These are phyloP conservation scores for Lachnellula arida DNA, from an alignment of 2,329 filamentous ascomycete genomes.

Conservation along the genomic window DNA sequence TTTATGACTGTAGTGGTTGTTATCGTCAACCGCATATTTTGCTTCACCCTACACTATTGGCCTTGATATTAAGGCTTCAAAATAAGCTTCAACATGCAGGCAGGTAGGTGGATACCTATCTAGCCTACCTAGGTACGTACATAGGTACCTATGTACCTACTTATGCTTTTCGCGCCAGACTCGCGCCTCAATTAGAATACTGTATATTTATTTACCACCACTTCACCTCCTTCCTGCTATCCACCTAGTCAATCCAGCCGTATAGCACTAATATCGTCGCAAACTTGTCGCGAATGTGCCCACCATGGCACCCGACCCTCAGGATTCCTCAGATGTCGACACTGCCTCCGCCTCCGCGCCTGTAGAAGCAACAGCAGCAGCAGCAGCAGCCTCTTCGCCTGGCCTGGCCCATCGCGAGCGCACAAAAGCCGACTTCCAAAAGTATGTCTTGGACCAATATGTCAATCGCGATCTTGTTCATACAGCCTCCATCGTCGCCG, in stretches of 20 bases:
- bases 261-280: constrained; percentile 11
- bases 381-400: constrained; percentile 15
- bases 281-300: constrained; percentile 28
- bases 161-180: no score
- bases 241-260: background rate
- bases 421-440: constrained; percentile 33
- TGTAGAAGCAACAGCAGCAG: constrained; percentile 15
- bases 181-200: no score
- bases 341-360: constrained; percentile 13
- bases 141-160: background rate
- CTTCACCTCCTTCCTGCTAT: background rate
- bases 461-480: constrained; percentile 59
- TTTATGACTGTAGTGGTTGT: background rate
- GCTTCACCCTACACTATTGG: background rate
- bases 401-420: constrained; percentile 26
- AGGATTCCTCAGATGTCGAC: constrained; percentile 23
- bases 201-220: background rate
- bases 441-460: constrained; percentile 57
- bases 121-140: no score
- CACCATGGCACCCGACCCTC: constrained; percentile 31
- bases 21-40: background rate
- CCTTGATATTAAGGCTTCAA: background rate
- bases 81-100: background rate
- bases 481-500: constrained; percentile 47
- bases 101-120: no score